Conservation (phyloP, 495 filamentous ascomycete species). For the Elasticomyces elasticus region DNA sequence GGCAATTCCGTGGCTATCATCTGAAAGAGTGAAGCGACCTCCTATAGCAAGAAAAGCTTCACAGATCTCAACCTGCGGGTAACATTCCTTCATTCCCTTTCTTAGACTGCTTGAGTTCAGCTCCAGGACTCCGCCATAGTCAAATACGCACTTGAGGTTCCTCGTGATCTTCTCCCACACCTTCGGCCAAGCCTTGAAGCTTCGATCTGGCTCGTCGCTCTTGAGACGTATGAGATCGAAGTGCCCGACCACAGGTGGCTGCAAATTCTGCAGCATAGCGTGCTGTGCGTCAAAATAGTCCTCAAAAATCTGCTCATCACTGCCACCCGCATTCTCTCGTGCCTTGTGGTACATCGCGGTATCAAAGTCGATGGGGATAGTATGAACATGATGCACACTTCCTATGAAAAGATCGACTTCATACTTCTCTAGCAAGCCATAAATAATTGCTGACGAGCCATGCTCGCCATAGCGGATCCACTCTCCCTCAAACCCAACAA, state of each 20-base stretch:
- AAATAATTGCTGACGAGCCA: conserved; percentile 50
- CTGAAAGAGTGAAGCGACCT: conserved; percentile 78
- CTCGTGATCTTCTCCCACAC: conserved; percentile 66
- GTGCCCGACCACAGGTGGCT: conserved; percentile 78
- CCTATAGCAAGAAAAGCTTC: conserved; percentile 55
- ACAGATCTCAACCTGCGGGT: conserved; percentile 71
- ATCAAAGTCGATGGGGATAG: conserved; percentile 85
- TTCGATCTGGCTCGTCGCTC: conserved; percentile 53
- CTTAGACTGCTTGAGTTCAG: conserved; percentile 75
- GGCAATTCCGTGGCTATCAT: conserved; percentile 78
- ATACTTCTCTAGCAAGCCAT: conserved; percentile 47
- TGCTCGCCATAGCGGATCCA: conserved; percentile 80
- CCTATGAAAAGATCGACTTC: conserved; percentile 81
- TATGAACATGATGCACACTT: conserved; percentile 77
- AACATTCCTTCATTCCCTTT: conserved; percentile 85
- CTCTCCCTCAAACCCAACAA: conserved; percentile 87
- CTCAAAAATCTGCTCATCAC: conserved; percentile 62
- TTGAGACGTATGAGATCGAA: conserved; percentile 84
- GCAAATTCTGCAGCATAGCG: conserved; percentile 63
- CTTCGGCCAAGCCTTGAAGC: conserved; percentile 40
- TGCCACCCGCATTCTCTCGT: conserved; percentile 44
- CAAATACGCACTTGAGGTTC: conserved; percentile 60
- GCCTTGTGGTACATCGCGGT: conserved; percentile 54
- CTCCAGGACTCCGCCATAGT: conserved; percentile 75
- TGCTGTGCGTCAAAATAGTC: conserved; percentile 81